phyloP scores from a whole-genome alignment of 768 basidiomycete species.

The Plicaturopsis crispa region DNA sequence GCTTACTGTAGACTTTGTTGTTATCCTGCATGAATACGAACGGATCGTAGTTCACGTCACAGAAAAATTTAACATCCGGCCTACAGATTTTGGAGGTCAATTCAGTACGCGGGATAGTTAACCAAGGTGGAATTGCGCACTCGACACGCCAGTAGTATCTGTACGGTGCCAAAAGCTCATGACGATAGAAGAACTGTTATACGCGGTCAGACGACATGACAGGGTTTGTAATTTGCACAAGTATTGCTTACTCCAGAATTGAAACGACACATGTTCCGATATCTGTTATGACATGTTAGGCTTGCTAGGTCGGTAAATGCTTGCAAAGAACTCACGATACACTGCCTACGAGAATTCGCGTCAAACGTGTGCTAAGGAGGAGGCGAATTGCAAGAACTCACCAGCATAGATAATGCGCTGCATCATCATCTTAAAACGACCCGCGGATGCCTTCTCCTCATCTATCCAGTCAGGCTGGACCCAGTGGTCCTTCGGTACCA shows the following conservation, averaged over 20 bases:
- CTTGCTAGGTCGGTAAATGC: not conserved
- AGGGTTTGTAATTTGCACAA: no score
- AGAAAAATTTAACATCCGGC: conserved; percentile 47
- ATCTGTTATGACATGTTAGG: conserved; percentile 20
- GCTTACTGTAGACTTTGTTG: conserved; percentile 41
- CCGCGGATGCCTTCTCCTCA: conserved; percentile 48
- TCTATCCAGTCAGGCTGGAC: conserved; percentile 69
- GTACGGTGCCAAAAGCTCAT: conserved; percentile 43
- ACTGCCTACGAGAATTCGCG: conserved; percentile 24
- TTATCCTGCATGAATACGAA: conserved; percentile 49
- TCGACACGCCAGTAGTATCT: conserved; percentile 62
- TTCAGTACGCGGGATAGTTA: not conserved
- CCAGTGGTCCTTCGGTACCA: conserved; percentile 59
- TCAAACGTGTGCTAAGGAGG: conserved; percentile 2
- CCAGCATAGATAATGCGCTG: conserved; percentile 44
- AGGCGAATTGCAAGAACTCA: conserved; percentile 14
- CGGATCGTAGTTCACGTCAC: conserved; percentile 43
- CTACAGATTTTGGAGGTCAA: conserved; percentile 17
- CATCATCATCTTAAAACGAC: conserved; percentile 41
- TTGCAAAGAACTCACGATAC: conserved; percentile 32
- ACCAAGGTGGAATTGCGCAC: conserved; percentile 18
- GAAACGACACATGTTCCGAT: conserved; percentile 76
- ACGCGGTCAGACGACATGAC: no score
- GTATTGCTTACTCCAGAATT: conserved; percentile 50
- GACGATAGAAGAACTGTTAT: conserved; percentile 50